Evolutionary conservation across 139 green algal species (phyloP).

Genomic region (Chlorella sorokiniana): DNA sequence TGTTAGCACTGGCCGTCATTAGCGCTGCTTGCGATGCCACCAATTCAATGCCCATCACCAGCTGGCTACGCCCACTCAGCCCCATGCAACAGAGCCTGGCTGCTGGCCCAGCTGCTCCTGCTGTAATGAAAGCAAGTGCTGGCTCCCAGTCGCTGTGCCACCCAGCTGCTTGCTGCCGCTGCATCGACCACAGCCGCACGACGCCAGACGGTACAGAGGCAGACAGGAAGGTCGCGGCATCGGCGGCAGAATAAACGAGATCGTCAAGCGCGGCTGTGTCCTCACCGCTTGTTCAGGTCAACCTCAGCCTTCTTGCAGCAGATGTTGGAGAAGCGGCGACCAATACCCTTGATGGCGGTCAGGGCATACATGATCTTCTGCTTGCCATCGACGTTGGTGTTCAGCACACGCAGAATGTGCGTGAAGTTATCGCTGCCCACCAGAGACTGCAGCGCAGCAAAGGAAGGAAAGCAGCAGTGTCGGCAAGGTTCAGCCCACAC

Average conservation of each 20-base stretch:
- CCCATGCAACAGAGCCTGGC: no score
- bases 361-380: constrained; percentile 98
- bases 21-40: no score
- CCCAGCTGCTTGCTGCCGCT: no score
- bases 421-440: constrained; percentile 90
- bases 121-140: not conserved
- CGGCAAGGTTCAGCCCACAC: no score
- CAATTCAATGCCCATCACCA: no score
- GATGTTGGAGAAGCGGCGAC: constrained; percentile 95
- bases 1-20: no score
- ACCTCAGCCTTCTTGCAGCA: constrained; percentile 99
- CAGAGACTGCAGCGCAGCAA: constrained; percentile 52
- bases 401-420: constrained; percentile 99
- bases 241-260: no score
- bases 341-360: constrained; percentile 96
- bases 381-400: constrained; percentile 99
- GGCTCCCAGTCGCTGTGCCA: not conserved
- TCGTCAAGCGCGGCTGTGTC: not conserved
- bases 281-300: constrained; percentile 88
- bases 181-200: no score
- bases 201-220: no score
- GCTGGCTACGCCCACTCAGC: no score
- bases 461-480: not conserved
- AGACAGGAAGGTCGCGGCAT: no score
- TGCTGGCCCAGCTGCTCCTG: not conserved